Percentiles rank a stretch among this genome's conserved stretches.
Conservation (phyloP, 2,329 filamentous ascomycete genomes). For the Apiospora malaysiana region DNA sequence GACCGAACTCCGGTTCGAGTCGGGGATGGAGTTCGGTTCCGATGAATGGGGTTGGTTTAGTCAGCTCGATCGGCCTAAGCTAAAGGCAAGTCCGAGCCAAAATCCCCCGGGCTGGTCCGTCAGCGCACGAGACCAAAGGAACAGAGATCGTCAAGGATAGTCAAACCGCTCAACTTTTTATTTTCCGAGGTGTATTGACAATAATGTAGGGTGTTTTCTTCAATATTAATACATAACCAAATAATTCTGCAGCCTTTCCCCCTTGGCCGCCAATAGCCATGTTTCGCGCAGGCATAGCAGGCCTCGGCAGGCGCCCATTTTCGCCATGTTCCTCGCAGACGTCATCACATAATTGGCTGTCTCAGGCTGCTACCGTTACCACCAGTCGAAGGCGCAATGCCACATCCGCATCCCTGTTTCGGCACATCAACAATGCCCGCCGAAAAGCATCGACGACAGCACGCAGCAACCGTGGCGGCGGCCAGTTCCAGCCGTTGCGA, state of each 20-base stretch:
- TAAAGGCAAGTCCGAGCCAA: slow-evolving; percentile 17
- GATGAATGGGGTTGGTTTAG: slow-evolving; percentile 16
- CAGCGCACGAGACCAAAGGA: slow-evolving; percentile 9
- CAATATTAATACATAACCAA: not conserved
- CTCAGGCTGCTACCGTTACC: not conserved
- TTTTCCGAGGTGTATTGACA: not conserved
- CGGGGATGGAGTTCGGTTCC: slow-evolving; percentile 8
- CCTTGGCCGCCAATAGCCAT: slow-evolving; percentile 22
- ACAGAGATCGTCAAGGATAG: not conserved
- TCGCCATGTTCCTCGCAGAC: slow-evolving; percentile 4
- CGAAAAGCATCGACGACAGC: slow-evolving; percentile 33
- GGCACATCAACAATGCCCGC: slow-evolving; percentile 26
- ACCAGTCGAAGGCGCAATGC: slow-evolving; percentile 24
- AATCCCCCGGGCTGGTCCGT: not conserved
- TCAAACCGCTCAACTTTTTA: not conserved
- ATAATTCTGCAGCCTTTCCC: not conserved
- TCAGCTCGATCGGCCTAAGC: slow-evolving; percentile 14
- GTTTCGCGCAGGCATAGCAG: slow-evolving; percentile 37
- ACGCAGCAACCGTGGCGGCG: slow-evolving; percentile 30
- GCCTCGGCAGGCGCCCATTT: slow-evolving; percentile 30
- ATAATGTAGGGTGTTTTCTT: not conserved
- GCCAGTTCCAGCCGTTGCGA: slow-evolving; percentile 67
- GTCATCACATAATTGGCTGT: slow-evolving; percentile 22
- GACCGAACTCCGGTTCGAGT: slow-evolving; percentile 2
- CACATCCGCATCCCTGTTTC: slow-evolving; percentile 24